Percentiles rank a stretch among this genome's conserved stretches.
These are phyloP conservation scores for Artemisia annua DNA, from an alignment of 129 eudicot species.

Conservation along the genomic window DNA sequence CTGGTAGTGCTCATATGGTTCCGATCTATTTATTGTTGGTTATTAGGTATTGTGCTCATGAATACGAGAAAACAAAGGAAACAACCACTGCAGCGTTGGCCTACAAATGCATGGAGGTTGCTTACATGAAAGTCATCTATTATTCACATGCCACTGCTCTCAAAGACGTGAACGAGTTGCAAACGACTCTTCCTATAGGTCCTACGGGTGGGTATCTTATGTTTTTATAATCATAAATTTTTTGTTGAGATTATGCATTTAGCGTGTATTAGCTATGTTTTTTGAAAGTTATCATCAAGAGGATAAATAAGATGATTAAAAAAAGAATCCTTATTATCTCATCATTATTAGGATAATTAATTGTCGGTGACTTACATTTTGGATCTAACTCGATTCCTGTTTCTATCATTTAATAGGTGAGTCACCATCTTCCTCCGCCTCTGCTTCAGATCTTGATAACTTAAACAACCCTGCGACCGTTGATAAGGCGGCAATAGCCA, in stretches of 20 bases:
- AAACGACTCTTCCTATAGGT: slow-evolving; percentile 64
- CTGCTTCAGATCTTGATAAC: slow-evolving; percentile 97
- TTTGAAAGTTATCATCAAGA: background rate
- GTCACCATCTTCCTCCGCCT: slow-evolving; percentile 93
- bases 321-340: background rate
- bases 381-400: background rate
- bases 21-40: slow-evolving; percentile 5
- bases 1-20: slow-evolving; percentile 11
- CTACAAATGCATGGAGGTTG: slow-evolving; percentile 92
- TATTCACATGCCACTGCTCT: slow-evolving; percentile 59
- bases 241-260: background rate
- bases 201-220: slow-evolving; percentile 55
- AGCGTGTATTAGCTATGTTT: background rate
- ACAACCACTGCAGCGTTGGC: slow-evolving; percentile 94
- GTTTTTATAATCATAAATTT: background rate
- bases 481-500: slow-evolving; percentile 59
- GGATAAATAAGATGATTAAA: background rate
- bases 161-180: slow-evolving; percentile 80
- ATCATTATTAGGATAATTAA: background rate
- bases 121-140: slow-evolving; percentile 82
- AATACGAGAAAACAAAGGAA: slow-evolving; percentile 84
- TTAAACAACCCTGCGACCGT: slow-evolving; percentile 54
- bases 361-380: background rate
- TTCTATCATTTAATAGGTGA: slow-evolving; percentile 47
- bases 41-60: slow-evolving; percentile 89